phyloP scores from a whole-genome alignment of 2,329 filamentous ascomycete species.

The Phaeosphaeriaceae sp. region DNA sequence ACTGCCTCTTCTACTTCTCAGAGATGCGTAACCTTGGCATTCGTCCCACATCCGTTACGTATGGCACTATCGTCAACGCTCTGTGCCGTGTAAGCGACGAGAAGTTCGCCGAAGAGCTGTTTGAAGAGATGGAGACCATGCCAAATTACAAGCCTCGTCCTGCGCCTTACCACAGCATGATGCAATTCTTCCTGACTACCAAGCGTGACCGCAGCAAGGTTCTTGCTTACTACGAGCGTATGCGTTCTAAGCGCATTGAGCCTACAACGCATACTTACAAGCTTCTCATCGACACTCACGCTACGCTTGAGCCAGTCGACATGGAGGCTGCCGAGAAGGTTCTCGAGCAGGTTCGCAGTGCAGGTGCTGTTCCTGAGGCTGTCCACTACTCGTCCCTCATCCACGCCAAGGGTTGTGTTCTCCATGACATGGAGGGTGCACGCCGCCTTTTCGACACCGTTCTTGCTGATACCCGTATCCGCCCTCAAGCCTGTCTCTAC shows the following conservation, averaged over 20 bases:
- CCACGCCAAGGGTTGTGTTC: conserved; percentile 91
- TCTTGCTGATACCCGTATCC: conserved; percentile 69
- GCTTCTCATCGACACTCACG: conserved; percentile 92
- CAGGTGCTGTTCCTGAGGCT: conserved; percentile 80
- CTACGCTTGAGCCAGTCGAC: conserved; percentile 89
- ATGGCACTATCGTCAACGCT: conserved; percentile 97
- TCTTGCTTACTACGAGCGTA: conserved; percentile 91
- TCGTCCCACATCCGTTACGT: conserved; percentile 95
- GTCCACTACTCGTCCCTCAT: conserved; percentile 96
- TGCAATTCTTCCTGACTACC: conserved; percentile 98
- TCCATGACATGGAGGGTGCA: conserved; percentile 88
- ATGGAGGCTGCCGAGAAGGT: conserved; percentile 87
- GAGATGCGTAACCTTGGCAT: conserved; percentile 95
- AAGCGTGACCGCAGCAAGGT: conserved; percentile 97
- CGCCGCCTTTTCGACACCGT: conserved; percentile 83
- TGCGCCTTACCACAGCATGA: conserved; percentile 98
- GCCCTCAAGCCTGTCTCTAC: conserved; percentile 84
- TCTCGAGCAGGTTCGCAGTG: conserved; percentile 75
- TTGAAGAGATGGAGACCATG: conserved; percentile 99
- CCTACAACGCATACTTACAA: conserved; percentile 98
- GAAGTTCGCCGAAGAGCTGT: conserved; percentile 96
- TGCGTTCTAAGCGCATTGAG: conserved; percentile 84
- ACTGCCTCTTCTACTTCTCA: conserved; percentile 96
- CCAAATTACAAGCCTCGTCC: conserved; percentile 98
- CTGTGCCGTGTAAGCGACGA: conserved; percentile 97